phyloP scores from a whole-genome alignment of 805 yeast genomes.

The Suhomyces xylopsoci region DNA sequence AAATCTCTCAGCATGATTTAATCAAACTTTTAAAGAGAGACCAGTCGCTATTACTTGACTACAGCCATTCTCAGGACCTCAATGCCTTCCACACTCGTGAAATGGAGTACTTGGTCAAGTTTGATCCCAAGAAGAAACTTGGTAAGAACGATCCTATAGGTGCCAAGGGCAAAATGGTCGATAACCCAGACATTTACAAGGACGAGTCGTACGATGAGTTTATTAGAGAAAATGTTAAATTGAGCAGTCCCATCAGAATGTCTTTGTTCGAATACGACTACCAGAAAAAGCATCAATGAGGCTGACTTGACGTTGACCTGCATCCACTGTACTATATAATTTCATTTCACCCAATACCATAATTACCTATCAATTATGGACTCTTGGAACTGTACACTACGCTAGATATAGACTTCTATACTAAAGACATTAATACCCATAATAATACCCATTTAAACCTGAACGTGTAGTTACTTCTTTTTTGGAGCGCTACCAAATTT shows the following conservation, averaged over 20 bases:
- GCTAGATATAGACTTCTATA: neutral
- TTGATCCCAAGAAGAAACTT: neutral
- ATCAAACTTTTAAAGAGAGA: constrained; percentile 18
- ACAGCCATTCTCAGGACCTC: constrained; percentile 13
- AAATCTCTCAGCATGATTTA: constrained; percentile 24
- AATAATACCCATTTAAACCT: too few relatives aligned
- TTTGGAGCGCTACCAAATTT: neutral
- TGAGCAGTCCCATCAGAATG: constrained; percentile 7
- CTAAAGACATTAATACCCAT: neutral
- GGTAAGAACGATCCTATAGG: constrained; percentile 3
- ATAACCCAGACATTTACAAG: neutral
- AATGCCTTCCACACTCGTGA: constrained; percentile 21
- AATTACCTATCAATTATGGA: too few relatives aligned
- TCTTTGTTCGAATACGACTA: constrained; percentile 7
- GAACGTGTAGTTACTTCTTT: too few relatives aligned
- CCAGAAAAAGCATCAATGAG: neutral
- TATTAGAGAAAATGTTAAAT: neutral
- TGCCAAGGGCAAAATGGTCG: neutral
- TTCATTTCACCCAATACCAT: neutral
- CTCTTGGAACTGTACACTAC: neutral
- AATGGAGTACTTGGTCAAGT: constrained; percentile 12
- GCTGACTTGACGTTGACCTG: neutral
- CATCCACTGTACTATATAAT: neutral
- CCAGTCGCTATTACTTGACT: constrained; percentile 17
- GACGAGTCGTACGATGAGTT: constrained; percentile 1